Base-by-base conservation (phyloP, 352 stramenopile species). In the Phytophthora macrochlamydospora region DNA sequence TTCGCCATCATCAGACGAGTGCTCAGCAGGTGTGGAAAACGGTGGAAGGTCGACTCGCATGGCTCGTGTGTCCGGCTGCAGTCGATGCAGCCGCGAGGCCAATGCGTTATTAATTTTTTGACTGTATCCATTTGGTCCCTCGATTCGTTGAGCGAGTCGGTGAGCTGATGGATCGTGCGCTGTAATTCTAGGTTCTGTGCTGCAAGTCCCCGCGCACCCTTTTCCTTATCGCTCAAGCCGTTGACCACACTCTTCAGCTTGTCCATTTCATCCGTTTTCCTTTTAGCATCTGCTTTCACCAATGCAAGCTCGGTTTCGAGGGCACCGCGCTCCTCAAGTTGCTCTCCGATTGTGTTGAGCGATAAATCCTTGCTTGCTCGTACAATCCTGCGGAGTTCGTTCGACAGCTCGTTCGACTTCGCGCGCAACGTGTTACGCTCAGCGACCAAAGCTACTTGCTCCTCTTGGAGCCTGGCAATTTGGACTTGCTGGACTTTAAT, bases 31-130 rank as follows among this genome's bases (percentile, higher is more conserved):
- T 14, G 76, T 71, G 3, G 79, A 86, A 29, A 69, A 63, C 2
- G 64, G 67, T 1, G 66, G 65, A 24, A 71, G 74, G 37, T 90
- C 82, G 13, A 90, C 60, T 52, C 87, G 73, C 62, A 76, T 89
- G 24, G 74, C 73, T 5, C 81, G 74, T 14, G 74, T 71, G 1
- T 90, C 80, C 0, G 83, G 83, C 32, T 88, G 69, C 18, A 89
- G 57, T 11, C 74, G 56, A 64, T 89, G 76, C 42, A 94, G 78
- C 55, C 82, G 85, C 24, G 78, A 76, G 14, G 89, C 74, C n/a
- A 95, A 69, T 29, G 86, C 80, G 35, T 69, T 74, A 58, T 95
- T 95, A 57, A 93, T 90, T 54, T 82, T n/a, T 89, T 91, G 29
- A 88, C 78, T 3, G 83, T 82, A n/a, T 68, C 62, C 43, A 92